Evolutionary conservation across 2,329 filamentous ascomycete species (phyloP).

Genomic region (Exophiala bonariae): DNA sequence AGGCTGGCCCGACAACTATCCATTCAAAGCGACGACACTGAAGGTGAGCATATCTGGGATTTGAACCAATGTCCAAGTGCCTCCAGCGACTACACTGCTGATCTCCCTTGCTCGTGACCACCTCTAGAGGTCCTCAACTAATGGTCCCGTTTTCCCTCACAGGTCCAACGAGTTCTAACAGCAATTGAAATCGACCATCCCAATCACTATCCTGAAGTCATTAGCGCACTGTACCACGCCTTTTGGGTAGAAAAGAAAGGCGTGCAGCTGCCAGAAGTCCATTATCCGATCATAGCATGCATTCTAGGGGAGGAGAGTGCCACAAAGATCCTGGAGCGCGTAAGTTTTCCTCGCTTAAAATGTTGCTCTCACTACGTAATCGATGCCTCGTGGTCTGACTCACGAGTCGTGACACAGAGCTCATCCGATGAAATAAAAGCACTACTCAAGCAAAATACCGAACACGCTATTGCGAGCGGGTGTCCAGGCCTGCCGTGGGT

Average conservation of each 20-base stretch:
- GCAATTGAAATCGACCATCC: constrained; percentile 46
- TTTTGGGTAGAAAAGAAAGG: constrained; percentile 48
- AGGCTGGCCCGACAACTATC: constrained; percentile 57
- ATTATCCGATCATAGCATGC: constrained; percentile 36
- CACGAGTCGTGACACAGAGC: constrained; percentile 28
- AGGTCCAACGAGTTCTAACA: constrained; percentile 52
- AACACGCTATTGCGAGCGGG: constrained; percentile 52
- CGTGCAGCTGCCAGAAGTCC: constrained; percentile 33
- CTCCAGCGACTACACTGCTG: no score
- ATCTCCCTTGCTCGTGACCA: no score
- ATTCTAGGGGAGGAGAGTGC: constrained; percentile 47
- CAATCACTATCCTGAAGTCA: constrained; percentile 38
- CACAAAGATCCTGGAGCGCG: constrained; percentile 40
- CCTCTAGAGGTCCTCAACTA: no score
- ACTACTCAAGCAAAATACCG: constrained; percentile 50
- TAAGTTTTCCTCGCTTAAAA: constrained; percentile 31
- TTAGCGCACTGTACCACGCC: constrained; percentile 50
- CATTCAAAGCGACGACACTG: constrained; percentile 47
- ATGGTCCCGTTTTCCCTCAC: constrained; percentile 38
- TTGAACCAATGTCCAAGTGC: no score
- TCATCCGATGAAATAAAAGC: constrained; percentile 38
- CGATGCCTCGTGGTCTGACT: no score
- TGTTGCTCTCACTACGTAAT: constrained; percentile 7
- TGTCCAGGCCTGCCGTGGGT: constrained; percentile 64
- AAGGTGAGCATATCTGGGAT: constrained; percentile 37